Evolutionary conservation across 2,329 filamentous ascomycete genomes (phyloP), one percentile per base, ranked within the genome.

Genomic region (Akanthomyces muscarius): DNA sequence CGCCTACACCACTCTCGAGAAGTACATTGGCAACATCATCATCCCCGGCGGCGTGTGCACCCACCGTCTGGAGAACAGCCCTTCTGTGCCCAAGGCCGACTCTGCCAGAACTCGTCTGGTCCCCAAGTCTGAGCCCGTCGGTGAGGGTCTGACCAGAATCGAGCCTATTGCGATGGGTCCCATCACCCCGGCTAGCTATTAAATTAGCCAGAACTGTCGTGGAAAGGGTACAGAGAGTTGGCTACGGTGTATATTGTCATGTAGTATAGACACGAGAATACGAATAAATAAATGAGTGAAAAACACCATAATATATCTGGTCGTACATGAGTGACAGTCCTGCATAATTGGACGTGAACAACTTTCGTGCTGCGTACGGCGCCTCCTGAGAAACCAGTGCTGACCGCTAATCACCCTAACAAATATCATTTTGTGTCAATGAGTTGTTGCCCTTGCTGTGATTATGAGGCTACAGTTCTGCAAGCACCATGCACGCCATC

Each of bases 31-130:
- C 25, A 30, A 65, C 42, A 52, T 58, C 36, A 53, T 65, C 52
- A 41, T 58, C 16, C 61, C 64, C 3, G 64, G 61, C 4, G 64
- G 64, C 47, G 16, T 38, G 18, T 65, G 64, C 62, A 65, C 61
- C 3, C 51, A 61, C 45, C 62, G 64, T 21, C 62, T 65, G 33
- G 36, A 45, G n/a, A 65, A 65, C 41, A 65, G 64, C 48, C 21
- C 56, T 11, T 36, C 64, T n/a, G 64, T 65, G 13, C 44, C 44
- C 23, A 63, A 61, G 62, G 45, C 50, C 14, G 44, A 57, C 28
- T 57, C 64, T 21, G 64, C 63, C 18, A 60, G 51, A 16, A 50
- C 48, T 1, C 42, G 56, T 16, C 28, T 55, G 2, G 61, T 65
- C 6, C 45, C 52, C 28, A 48, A 51, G 41, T 16, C 55, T 14